These are phyloP conservation scores for Luffa aegyptiaca DNA, from an alignment of 306 rosid species.

Conservation along the genomic window DNA sequence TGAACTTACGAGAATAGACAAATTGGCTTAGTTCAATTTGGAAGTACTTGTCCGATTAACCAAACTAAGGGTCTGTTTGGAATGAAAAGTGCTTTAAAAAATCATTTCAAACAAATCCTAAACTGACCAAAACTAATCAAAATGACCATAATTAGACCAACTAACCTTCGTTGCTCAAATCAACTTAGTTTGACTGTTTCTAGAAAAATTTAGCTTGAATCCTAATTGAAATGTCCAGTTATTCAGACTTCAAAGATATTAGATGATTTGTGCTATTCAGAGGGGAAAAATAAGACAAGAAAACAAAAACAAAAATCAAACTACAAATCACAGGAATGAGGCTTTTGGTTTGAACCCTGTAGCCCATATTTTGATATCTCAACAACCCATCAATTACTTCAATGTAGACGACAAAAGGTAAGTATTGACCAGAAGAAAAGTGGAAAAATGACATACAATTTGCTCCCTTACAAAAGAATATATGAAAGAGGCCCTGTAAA, in stretches of 20 bases:
- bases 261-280: neutral
- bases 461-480: conserved; percentile 45
- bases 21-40: neutral
- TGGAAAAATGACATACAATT: conserved; percentile 24
- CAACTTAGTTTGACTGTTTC: neutral
- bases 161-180: neutral
- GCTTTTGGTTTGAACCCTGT: neutral
- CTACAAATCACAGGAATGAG: neutral
- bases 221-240: neutral
- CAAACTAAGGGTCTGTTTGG: too few relatives aligned
- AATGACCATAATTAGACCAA: neutral
- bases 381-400: neutral
- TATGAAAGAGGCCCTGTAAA: conserved; percentile 29
- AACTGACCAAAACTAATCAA: neutral
- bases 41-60: neutral
- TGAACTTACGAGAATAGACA: neutral
- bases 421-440: conserved; percentile 7
- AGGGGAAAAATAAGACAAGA: neutral
- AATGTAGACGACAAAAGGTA: conserved; percentile 9
- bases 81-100: too few relatives aligned
- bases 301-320: neutral
- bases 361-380: neutral
- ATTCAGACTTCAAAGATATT: neutral
- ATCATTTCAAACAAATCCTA: too few relatives aligned
- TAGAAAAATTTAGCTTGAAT: neutral